Base-by-base conservation (phyloP, 768 basidiomycete species). In the Porpolomopsis calyptriformis region DNA sequence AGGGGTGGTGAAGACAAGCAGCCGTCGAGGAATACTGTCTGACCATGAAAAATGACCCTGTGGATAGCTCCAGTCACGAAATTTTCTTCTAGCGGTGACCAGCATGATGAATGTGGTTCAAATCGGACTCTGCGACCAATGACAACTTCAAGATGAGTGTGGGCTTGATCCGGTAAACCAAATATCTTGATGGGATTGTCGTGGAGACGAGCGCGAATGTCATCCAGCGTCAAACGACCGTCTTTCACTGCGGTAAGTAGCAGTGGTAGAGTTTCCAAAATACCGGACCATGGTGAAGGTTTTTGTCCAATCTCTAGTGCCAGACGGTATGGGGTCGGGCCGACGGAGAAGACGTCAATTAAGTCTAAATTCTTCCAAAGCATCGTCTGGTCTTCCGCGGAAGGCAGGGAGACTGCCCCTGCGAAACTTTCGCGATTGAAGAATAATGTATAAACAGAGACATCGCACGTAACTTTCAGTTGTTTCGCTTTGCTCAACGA, bases 181-280 rank as follows among this genome's bases (percentile, higher is more conserved):
- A 98, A 96, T 59, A 99, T 97, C 33, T 78, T 74, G 16, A 85
- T 76, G 1, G 96, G 94, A 62, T 96, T 97, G 56, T 97, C 92
- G 59, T 91, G 81, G 14, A 97, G 62, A 39, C 91, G 80, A n/a
- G 70, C 58, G 27, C 78, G 80, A 53, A 99, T 79, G 60, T 87
- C 89, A 33, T 87, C 78, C 45, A 96, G 69, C 0, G 85, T 85
- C 22, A 98, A 70, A 26, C 78, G 79, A 7, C 85, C 84, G 8
- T 85, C 75, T 3, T 73, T 66, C 14, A 96, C 89, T 1, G 96
- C 94, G 3, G 82, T 83, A 37, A 99, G 74, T 31, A 98, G 66
- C 4, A 99, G 71, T 4, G 88, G 91, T 16, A 97, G 73, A 0
- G 88, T 76, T 59, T 98, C 96, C 53, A 86, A 80, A 26, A 87